Evolutionary conservation across 1,139 yeast genomes (phyloP), one percentile per base, ranked within the genome.

Genomic region (Geotrichum bryndzae): DNA sequence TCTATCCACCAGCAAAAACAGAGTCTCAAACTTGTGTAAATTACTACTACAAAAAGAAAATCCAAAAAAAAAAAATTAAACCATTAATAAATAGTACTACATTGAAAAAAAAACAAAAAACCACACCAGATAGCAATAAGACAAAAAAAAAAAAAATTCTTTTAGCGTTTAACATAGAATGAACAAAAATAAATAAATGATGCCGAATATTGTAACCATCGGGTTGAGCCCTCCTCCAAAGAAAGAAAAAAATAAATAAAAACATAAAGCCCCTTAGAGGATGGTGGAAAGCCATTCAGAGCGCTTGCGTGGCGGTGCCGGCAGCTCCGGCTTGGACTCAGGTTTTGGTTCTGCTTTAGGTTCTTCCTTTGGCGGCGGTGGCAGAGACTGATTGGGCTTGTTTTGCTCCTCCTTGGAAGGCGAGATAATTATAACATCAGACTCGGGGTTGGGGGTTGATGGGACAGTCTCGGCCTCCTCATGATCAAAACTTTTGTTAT

Each of bases 251-350:
- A 29, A 29, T 48, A 31, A 48, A 6, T 3, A 54, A 27, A n/a
- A 10, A 13, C 4, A 10, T 35, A 35, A 11, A 15, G n/a, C 13
- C 18, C 22, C 25, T 51, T 41, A 58, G 6, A 59, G 35, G 33
- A 59, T 59, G 7, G 61, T 59, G 10, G 61, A 55, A 25, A 59
- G 61, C 61, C 61, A 59, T 27, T 55, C 54, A 2, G 61, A 59
- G 15, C 52, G 51, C 25, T 33, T 35, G 15, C 54, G 52, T 25
- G 31, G 41, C 6, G 59, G 59, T 27, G 51, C 25, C 4, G 59
- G 51, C 31, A 27, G 25, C n/a, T 15, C 57, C 18, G 38, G 50
- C 35, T n/a, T 18, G 18, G 18, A 18, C 18, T 18, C 18, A 18
- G n/a, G 13, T 8, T 50, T 41, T 41, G 22, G 54, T 27, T 13